These are phyloP conservation scores for Wickerhamomyces rabaulensis DNA, from an alignment of 805 yeast genomes.

Conservation along the genomic window DNA sequence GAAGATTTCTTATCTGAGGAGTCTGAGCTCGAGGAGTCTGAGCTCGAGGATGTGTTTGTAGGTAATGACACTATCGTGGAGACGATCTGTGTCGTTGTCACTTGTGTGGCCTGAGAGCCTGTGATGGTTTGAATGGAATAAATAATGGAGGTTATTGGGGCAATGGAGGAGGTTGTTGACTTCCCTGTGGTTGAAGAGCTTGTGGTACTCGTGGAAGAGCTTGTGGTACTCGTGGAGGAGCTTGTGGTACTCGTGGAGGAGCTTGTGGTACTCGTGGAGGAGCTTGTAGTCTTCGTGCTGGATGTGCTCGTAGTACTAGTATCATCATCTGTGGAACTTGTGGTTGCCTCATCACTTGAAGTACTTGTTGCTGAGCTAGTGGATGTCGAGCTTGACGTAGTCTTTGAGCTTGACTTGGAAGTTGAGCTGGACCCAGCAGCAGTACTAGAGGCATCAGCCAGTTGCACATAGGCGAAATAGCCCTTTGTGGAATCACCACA, in stretches of 20 bases:
- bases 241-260: not conserved
- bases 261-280: conserved; percentile 5
- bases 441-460: conserved; percentile 19
- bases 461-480: conserved; percentile 48
- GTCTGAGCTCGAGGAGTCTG: not conserved
- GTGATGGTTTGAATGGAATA: conserved; percentile 31
- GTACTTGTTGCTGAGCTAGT: conserved; percentile 4
- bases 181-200: not conserved
- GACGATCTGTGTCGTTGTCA: conserved; percentile 22
- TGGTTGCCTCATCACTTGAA: conserved; percentile 11
- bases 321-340: too few relatives aligned
- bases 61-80: conserved; percentile 22
- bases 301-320: conserved; percentile 11
- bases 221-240: not conserved
- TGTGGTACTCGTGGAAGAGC: not conserved
- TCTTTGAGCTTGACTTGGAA: conserved; percentile 1
- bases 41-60: conserved; percentile 13
- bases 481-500: conserved; percentile 40
- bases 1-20: conserved; percentile 12
- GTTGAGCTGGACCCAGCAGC: conserved; percentile 5
- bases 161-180: conserved; percentile 6
- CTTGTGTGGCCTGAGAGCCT: conserved; percentile 25
- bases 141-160: conserved; percentile 28
- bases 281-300: not conserved
- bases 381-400: conserved; percentile 1